A percentile compares a stretch with the other conserved stretches of the same genome.
Conservation (phyloP, 352 stramenopile species). For the Phytophthora pisi region DNA sequence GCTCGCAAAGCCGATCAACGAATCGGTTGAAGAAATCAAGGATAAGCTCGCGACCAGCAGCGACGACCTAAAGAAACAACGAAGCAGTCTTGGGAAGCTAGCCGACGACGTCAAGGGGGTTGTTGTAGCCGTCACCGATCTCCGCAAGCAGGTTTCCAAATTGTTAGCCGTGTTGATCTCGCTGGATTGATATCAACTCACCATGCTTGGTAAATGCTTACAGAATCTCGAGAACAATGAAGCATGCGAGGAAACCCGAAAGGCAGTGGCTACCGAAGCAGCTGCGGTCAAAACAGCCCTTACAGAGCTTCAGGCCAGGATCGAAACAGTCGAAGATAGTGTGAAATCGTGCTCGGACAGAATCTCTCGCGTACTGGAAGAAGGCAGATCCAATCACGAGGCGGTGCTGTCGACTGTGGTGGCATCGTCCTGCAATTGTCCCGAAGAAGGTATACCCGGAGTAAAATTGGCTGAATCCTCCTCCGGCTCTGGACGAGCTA, state of each 20-base stretch:
- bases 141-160: conserved; percentile 39
- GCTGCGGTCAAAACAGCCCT: conserved; percentile 28
- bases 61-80: conserved; percentile 19
- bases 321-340: conserved; percentile 29
- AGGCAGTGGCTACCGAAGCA: conserved; percentile 17
- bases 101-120: conserved; percentile 24
- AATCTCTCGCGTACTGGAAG: conserved; percentile 17
- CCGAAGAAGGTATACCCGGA: background rate
- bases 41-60: conserved; percentile 9
- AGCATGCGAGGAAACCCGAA: conserved; percentile 19
- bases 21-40: conserved; percentile 27
- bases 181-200: conserved; percentile 16
- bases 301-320: conserved; percentile 19
- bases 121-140: conserved; percentile 23
- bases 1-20: conserved; percentile 29
- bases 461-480: conserved; percentile 1
- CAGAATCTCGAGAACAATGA: conserved; percentile 26
- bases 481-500: background rate
- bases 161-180: background rate
- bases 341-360: conserved; percentile 31
- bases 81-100: conserved; percentile 12
- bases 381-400: conserved; percentile 22
- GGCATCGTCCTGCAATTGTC: conserved; percentile 30
- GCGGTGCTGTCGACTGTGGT: conserved; percentile 26
- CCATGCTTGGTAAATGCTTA: background rate